A percentile compares a stretch with the other conserved stretches of the same genome.
Conservation (phyloP, 129 eudicot genomes). For the carrot (Daucus carota) region DH1_v3.0 NC_030382.2:44757501-44758000, state of each 20-base stretch:
- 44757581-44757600: not conserved
- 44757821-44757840: not conserved
- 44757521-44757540: conserved; percentile 68
- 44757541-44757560: conserved; percentile 52
- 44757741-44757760: not conserved
- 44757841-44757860: not conserved
- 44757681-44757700: not conserved
- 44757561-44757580: not conserved
- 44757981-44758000: conserved; percentile 76
- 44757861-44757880: not conserved
- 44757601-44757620: not conserved
- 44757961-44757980: not conserved
- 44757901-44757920: not conserved
- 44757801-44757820: not conserved
- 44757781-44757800: not conserved
- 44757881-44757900: not conserved
- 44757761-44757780: not conserved
- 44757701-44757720: not conserved
- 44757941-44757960: not conserved
- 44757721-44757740: not conserved
- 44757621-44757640: not conserved
- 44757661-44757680: not conserved
- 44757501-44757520: conserved; percentile 76
- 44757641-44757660: not conserved
- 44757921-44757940: not conserved